These are phyloP conservation scores for Sonneratia alba DNA, from an alignment of 345 rosid genomes.

Conservation along the genomic window DNA sequence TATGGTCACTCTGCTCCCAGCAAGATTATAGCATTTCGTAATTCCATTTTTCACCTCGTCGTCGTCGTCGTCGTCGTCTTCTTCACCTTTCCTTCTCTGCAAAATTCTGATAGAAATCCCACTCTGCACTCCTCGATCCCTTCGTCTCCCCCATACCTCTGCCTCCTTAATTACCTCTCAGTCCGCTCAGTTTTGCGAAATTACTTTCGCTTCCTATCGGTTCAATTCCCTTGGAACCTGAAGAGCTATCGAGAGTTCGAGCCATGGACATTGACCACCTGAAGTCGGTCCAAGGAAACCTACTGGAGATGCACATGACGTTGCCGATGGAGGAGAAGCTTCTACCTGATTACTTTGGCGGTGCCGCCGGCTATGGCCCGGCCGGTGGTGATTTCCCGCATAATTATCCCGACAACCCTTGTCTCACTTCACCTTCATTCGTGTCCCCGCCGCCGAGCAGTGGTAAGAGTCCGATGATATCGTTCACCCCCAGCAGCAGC, in stretches of 20 bases:
- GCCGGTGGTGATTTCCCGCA: not conserved
- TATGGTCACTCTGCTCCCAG: not conserved
- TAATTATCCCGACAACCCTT: not conserved
- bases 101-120: not conserved
- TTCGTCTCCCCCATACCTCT: slow-evolving; percentile 25
- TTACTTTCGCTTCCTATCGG: not conserved
- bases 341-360: slow-evolving; percentile 9
- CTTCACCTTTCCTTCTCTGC: slow-evolving; percentile 22
- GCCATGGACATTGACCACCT: slow-evolving; percentile 38
- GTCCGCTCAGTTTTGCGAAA: not conserved
- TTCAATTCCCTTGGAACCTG: not conserved
- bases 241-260: not conserved
- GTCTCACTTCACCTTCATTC: slow-evolving; percentile 5
- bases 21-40: not conserved
- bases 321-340: slow-evolving; percentile 17
- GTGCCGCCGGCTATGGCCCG: not conserved
- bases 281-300: slow-evolving; percentile 17
- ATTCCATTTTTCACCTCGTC: not conserved
- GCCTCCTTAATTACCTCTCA: slow-evolving; percentile 9
- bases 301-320: slow-evolving; percentile 30
- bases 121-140: no score
- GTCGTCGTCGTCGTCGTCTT: not conserved
- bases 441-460: slow-evolving; percentile 5
- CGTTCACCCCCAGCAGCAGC: not conserved
- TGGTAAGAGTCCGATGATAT: not conserved